Evolutionary conservation across 2,329 filamentous ascomycete genomes (phyloP).

Genomic region (Neopestalotiopsis rosae): DNA sequence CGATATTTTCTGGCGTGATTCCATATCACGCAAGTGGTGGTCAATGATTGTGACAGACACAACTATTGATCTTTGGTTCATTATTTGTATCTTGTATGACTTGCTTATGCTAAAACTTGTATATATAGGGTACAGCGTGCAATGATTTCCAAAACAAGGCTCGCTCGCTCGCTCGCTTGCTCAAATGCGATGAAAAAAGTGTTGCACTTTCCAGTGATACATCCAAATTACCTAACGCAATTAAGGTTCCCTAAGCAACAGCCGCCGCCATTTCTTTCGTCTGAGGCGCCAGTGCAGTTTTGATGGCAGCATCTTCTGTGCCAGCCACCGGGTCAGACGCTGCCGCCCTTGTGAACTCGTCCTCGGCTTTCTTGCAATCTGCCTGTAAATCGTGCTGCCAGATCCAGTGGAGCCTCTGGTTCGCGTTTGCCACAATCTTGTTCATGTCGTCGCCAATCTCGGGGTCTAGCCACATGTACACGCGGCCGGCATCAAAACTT

Average conservation of each 20-base stretch:
- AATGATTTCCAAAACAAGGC: background rate
- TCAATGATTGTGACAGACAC: too few relatives aligned
- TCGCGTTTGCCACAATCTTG: slow-evolving; percentile 36
- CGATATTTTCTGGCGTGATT: too few relatives aligned
- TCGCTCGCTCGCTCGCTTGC: background rate
- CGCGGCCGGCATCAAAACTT: slow-evolving; percentile 34
- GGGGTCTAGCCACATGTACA: slow-evolving; percentile 34
- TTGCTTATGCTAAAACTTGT: background rate
- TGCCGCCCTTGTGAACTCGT: slow-evolving; percentile 25
- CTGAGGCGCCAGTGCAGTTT: slow-evolving; percentile 17
- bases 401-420: slow-evolving; percentile 37
- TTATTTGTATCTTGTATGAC: background rate
- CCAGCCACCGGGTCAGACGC: slow-evolving; percentile 3
- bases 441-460: slow-evolving; percentile 34
- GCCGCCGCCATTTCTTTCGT: slow-evolving; percentile 10
- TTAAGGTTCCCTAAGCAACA: background rate
- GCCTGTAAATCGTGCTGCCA: slow-evolving; percentile 36
- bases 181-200: background rate
- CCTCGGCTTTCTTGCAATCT: slow-evolving; percentile 31
- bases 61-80: too few relatives aligned
- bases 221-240: background rate
- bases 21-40: too few relatives aligned
- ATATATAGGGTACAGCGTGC: background rate
- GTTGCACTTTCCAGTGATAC: background rate
- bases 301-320: slow-evolving; percentile 18